A percentile compares a stretch with the other conserved stretches of the same genome.
phyloP scores from a whole-genome alignment of 371 early-diverging fungal species.

The Catenaria anguillulae region DNA sequence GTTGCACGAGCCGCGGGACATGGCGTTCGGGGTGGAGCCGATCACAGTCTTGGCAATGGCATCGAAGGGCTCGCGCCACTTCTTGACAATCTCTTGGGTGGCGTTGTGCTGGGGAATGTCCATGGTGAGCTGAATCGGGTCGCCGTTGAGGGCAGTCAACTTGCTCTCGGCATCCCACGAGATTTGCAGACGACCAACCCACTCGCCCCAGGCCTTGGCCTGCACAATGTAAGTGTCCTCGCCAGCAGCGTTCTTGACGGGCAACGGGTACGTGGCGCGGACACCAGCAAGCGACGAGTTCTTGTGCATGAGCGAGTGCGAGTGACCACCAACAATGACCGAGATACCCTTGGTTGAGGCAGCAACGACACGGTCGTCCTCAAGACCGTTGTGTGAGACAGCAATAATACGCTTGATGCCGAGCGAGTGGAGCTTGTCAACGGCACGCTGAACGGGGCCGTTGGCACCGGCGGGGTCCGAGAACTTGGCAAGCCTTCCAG shows the following conservation, averaged over 20 bases:
- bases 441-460: slow-evolving; percentile 37
- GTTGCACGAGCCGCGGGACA: slow-evolving; percentile 23
- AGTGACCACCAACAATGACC: slow-evolving; percentile 58
- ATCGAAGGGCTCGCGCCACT: too few relatives aligned
- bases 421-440: slow-evolving; percentile 33
- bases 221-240: slow-evolving; percentile 43
- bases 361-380: slow-evolving; percentile 41
- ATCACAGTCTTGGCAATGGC: too few relatives aligned
- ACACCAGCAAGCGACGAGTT: slow-evolving; percentile 16
- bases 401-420: too few relatives aligned
- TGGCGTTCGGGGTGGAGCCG: slow-evolving; percentile 18
- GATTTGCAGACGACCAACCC: slow-evolving; percentile 48
- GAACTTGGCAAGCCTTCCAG: slow-evolving; percentile 24
- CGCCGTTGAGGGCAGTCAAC: slow-evolving; percentile 29
- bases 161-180: slow-evolving; percentile 36
- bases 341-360: slow-evolving; percentile 29
- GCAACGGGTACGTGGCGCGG: slow-evolving; percentile 43
- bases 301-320: too few relatives aligned
- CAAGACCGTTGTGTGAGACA: slow-evolving; percentile 58
- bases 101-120: slow-evolving; percentile 26
- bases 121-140: slow-evolving; percentile 36
- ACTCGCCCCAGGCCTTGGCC: too few relatives aligned
- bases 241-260: slow-evolving; percentile 33
- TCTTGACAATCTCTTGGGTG: too few relatives aligned
- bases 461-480: slow-evolving; percentile 32